phyloP scores from a whole-genome alignment of 371 early-diverging fungal genomes.

The Syncephalastrum contaminatum region DNA sequence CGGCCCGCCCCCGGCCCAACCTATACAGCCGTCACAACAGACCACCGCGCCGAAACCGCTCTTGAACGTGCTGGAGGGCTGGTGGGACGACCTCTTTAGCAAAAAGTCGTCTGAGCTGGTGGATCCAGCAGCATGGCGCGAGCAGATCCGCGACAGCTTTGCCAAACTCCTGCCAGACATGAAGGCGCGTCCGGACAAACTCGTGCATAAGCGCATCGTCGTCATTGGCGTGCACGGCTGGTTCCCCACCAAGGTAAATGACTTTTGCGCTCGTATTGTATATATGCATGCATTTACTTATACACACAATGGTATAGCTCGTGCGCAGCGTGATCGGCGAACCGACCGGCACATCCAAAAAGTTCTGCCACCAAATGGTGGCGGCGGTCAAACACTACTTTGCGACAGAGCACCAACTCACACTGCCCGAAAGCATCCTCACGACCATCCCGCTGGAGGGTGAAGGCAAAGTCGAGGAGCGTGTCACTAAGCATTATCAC shows the following conservation, averaged over 20 bases:
- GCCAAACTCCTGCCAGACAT: not conserved
- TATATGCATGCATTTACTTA: not conserved
- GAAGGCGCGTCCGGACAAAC: not conserved
- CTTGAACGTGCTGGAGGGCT: not conserved
- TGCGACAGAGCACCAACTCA: constrained; percentile 47
- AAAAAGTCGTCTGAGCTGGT: not conserved
- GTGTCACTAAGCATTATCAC: constrained; percentile 72
- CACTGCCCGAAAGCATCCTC: constrained; percentile 53
- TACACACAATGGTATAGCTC: constrained; percentile 36
- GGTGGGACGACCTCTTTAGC: constrained; percentile 3
- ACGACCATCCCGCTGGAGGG: constrained; percentile 84
- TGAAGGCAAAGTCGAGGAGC: constrained; percentile 85
- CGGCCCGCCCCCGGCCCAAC: constrained; percentile 2
- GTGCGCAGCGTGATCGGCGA: constrained; percentile 81
- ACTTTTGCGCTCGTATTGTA: too few relatives aligned
- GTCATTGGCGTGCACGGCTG: constrained; percentile 87
- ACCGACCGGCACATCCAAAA: constrained; percentile 87
- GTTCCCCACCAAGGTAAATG: constrained; percentile 71
- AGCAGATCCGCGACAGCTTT: not conserved
- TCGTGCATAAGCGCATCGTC: constrained; percentile 30
- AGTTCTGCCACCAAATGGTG: constrained; percentile 87
- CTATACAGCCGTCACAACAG: not conserved
- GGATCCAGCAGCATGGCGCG: not conserved
- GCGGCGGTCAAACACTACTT: constrained; percentile 60
- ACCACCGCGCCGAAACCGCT: not conserved